Percentiles rank a stretch among this genome's conserved stretches.
These are phyloP conservation scores for Lentinus polychrous DNA, from an alignment of 1,284 basidiomycete species.

Conservation along the genomic window DNA sequence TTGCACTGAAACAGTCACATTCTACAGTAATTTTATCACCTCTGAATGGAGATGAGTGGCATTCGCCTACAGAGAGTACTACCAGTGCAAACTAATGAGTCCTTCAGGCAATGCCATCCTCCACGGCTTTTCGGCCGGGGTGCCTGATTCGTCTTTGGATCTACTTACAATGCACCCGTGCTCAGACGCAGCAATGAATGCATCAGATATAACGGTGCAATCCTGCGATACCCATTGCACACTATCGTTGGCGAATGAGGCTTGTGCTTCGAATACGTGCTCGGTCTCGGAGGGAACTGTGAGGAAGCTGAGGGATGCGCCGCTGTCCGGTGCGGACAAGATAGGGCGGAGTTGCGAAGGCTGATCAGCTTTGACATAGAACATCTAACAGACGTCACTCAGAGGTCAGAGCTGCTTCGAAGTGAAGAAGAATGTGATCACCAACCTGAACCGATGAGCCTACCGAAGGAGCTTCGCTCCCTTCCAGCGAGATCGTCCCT, in stretches of 20 bases:
- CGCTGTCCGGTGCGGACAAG: constrained; percentile 3
- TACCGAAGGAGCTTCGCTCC: constrained; percentile 46
- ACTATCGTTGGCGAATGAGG: constrained; percentile 1
- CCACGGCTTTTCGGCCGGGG: not conserved
- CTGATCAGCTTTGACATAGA: constrained; percentile 10
- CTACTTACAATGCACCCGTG: constrained; percentile 41
- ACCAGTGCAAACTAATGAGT: not conserved
- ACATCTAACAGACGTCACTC: not conserved
- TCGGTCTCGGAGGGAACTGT: constrained; percentile 10
- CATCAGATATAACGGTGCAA: constrained; percentile 19
- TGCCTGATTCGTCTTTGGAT: not conserved
- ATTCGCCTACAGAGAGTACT: too few relatives aligned
- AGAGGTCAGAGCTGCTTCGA: not conserved
- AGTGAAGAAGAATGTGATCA: not conserved
- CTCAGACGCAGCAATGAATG: constrained; percentile 52
- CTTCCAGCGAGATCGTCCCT: constrained; percentile 68
- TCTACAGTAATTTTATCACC: too few relatives aligned
- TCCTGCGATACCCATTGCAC: constrained; percentile 13
- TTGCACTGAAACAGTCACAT: too few relatives aligned
- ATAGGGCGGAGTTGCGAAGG: not conserved
- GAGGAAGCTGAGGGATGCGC: constrained; percentile 6
- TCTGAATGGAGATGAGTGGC: too few relatives aligned
- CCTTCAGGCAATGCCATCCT: not conserved
- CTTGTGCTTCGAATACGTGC: not conserved
- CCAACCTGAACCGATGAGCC: constrained; percentile 61